A percentile compares a stretch with the other conserved stretches of the same genome.
Evolutionary conservation across 352 stramenopile genomes (phyloP).

Genomic region (Phytopythium aichiense): DNA sequence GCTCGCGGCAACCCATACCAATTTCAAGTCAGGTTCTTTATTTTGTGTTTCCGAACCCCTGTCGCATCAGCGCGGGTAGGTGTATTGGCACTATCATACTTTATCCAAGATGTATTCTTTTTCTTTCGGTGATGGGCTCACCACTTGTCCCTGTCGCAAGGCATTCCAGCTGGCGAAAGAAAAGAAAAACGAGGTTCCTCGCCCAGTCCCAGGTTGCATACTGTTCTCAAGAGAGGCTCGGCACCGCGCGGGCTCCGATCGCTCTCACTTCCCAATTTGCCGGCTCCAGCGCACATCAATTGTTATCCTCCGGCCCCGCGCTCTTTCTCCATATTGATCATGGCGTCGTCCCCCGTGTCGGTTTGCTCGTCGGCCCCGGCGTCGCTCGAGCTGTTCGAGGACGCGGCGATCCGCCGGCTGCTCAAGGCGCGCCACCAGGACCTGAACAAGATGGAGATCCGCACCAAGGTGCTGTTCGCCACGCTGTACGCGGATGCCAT

Average conservation of each 20-base stretch:
- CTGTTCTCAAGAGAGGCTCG: not conserved
- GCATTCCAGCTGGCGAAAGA: not conserved
- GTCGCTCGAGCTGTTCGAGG: conserved; percentile 13
- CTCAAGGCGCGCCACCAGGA: conserved; percentile 45
- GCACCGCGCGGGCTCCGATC: not conserved
- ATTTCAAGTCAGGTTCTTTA: conserved; percentile 10
- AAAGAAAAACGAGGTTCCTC: not conserved
- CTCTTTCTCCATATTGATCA: not conserved
- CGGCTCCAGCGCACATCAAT: not conserved
- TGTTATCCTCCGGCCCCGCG: not conserved
- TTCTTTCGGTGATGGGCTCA: not conserved
- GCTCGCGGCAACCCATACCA: not conserved
- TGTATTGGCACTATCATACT: not conserved
- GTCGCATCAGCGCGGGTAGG: not conserved
- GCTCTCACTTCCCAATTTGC: conserved; percentile 10
- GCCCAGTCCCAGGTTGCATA: conserved; percentile 1
- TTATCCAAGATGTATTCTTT: conserved; percentile 11
- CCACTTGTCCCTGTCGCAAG: not conserved
- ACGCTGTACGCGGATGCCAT: conserved; percentile 30
- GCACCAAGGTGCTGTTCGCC: conserved; percentile 37
- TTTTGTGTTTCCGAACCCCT: not conserved
- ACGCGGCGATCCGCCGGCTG: conserved; percentile 28
- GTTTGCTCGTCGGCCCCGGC: not conserved
- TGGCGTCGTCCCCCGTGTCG: conserved; percentile 1
- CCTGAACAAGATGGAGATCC: conserved; percentile 44